Percentiles rank a stretch among this genome's conserved stretches.
Evolutionary conservation across 108 stramenopile genomes (phyloP).

Genomic region (Nannochloropsis oceanica): DNA sequence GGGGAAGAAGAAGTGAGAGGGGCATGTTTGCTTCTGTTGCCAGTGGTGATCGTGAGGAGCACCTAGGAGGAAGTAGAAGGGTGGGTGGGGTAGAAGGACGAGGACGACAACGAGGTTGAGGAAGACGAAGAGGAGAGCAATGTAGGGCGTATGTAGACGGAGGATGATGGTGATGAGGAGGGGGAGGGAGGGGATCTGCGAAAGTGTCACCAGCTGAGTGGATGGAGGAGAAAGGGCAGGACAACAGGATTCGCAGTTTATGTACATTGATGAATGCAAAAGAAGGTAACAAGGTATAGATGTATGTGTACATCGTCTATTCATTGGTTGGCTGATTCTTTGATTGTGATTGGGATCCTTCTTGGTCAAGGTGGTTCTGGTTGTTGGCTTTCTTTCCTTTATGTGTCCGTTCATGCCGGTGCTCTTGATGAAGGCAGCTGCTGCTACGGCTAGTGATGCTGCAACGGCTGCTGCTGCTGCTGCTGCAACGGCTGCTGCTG

Average conservation of each 20-base stretch:
- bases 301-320: background rate
- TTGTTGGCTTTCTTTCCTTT: conserved; percentile 45
- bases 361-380: conserved; percentile 24
- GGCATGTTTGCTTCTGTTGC: background rate
- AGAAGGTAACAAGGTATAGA: background rate
- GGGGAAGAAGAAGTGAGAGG: background rate
- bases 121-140: background rate
- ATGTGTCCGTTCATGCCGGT: conserved; percentile 48
- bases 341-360: conserved; percentile 5
- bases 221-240: background rate
- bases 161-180: background rate
- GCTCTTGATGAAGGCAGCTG: conserved; percentile 7
- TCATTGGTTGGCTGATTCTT: background rate
- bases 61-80: background rate
- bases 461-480: too few relatives aligned
- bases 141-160: background rate
- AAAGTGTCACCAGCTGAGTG: background rate
- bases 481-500: too few relatives aligned
- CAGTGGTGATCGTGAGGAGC: background rate
- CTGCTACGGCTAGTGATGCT: too few relatives aligned
- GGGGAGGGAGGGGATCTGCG: background rate
- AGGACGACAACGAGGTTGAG: background rate
- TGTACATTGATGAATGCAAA: background rate
- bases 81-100: background rate
- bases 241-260: background rate